Evolutionary conservation across 2,329 filamentous ascomycete species (phyloP).

Genomic region (Trichoderma hamatum): DNA sequence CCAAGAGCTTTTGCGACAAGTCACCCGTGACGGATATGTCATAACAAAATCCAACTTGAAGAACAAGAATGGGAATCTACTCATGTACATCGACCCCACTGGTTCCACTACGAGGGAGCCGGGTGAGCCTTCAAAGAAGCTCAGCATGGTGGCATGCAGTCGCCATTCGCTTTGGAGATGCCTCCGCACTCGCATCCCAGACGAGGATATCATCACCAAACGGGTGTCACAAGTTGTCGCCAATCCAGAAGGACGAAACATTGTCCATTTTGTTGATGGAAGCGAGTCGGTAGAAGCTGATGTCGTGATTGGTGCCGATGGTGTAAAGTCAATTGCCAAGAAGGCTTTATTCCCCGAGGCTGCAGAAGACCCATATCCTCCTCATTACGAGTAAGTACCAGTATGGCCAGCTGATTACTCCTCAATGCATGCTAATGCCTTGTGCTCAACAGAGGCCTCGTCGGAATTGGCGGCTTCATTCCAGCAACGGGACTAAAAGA

Average conservation of each 20-base stretch:
- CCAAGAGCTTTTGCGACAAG: constrained; percentile 31
- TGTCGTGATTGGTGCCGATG: constrained; percentile 35
- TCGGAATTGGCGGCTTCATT: constrained; percentile 32
- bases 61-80: constrained; percentile 32
- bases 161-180: constrained; percentile 34
- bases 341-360: constrained; percentile 32
- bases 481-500: constrained; percentile 26
- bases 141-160: constrained; percentile 33
- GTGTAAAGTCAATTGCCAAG: constrained; percentile 31
- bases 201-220: constrained; percentile 31
- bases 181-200: constrained; percentile 32
- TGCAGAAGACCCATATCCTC: constrained; percentile 31
- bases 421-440: not conserved
- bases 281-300: constrained; percentile 32
- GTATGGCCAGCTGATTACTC: not conserved
- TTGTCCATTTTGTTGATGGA: constrained; percentile 32
- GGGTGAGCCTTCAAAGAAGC: constrained; percentile 1
- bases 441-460: constrained; percentile 27
- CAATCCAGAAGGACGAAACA: constrained; percentile 28
- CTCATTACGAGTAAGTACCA: constrained; percentile 33
- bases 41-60: constrained; percentile 32
- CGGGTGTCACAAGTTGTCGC: constrained; percentile 30
- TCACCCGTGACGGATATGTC: constrained; percentile 33
- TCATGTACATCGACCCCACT: constrained; percentile 31
- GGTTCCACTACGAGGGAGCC: not conserved